Conservation (phyloP, 768 basidiomycete species). For the Tylopilus sp. region DNA sequence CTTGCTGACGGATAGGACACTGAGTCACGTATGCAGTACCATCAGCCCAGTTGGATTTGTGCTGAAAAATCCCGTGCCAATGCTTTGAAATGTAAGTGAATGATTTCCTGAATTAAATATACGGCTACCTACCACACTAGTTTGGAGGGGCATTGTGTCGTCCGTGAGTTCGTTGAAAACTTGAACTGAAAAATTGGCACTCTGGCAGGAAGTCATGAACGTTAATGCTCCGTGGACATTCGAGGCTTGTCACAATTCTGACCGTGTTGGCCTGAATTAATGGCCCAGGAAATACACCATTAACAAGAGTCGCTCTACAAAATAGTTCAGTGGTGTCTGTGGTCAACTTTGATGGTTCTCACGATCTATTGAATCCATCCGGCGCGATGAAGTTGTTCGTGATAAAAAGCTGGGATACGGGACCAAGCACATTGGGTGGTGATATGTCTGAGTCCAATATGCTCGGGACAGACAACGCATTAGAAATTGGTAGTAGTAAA, state of each 20-base stretch:
- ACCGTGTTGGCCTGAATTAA: conserved; percentile 41
- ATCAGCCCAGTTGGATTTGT: conserved; percentile 31
- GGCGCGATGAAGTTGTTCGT: conserved; percentile 41
- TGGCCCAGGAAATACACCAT: conserved; percentile 45
- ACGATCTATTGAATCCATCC: conserved; percentile 47
- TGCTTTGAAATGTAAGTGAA: conserved; percentile 25
- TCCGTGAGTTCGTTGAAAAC: conserved; percentile 46
- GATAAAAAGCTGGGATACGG: conserved; percentile 29
- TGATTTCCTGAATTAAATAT: neutral
- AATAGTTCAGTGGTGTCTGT: no score
- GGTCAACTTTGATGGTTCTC: no score
- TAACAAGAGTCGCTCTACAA: conserved; percentile 40
- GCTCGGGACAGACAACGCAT: neutral
- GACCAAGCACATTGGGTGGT: conserved; percentile 11
- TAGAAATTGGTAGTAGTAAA: conserved; percentile 5
- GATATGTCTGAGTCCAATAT: neutral
- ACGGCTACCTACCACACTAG: conserved; percentile 34
- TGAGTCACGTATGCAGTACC: conserved; percentile 40
- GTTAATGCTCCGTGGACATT: no score
- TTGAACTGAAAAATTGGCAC: conserved; percentile 37
- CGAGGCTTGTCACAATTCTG: neutral
- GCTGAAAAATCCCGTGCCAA: conserved; percentile 33
- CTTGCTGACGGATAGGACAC: conserved; percentile 37
- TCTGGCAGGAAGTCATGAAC: conserved; percentile 28
- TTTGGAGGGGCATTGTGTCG: conserved; percentile 43